Evolutionary conservation across 2,329 filamentous ascomycete genomes (phyloP).

Genomic region (Xylaria sp.): DNA sequence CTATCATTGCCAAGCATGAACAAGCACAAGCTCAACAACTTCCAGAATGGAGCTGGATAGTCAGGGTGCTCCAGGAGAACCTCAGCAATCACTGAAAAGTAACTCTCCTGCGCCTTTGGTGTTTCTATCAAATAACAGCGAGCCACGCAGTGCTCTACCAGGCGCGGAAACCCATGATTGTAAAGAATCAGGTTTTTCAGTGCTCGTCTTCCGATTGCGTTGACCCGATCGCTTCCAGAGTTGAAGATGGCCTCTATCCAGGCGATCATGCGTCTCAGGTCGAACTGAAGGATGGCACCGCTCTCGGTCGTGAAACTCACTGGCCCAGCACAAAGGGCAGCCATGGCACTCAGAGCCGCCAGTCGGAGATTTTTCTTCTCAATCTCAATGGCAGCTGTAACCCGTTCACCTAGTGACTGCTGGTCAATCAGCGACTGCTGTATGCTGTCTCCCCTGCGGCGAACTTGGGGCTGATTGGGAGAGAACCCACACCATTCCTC

Average conservation of each 20-base stretch:
- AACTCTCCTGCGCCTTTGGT: slow-evolving; percentile 84
- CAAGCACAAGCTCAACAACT: slow-evolving; percentile 77
- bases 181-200: slow-evolving; percentile 84
- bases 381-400: slow-evolving; percentile 90
- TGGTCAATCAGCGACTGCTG: slow-evolving; percentile 77
- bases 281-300: slow-evolving; percentile 81
- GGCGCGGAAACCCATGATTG: slow-evolving; percentile 78
- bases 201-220: slow-evolving; percentile 80
- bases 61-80: slow-evolving; percentile 79
- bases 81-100: slow-evolving; percentile 86
- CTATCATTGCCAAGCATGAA: slow-evolving; percentile 92
- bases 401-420: slow-evolving; percentile 68
- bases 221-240: slow-evolving; percentile 84
- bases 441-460: slow-evolving; percentile 80
- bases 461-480: slow-evolving; percentile 78
- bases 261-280: slow-evolving; percentile 83
- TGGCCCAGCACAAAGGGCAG: slow-evolving; percentile 78
- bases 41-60: slow-evolving; percentile 84
- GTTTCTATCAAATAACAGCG: slow-evolving; percentile 81
- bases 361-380: slow-evolving; percentile 90
- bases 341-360: slow-evolving; percentile 92
- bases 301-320: slow-evolving; percentile 85
- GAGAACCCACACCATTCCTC: slow-evolving; percentile 99
- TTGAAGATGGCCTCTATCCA: slow-evolving; percentile 97
- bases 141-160: slow-evolving; percentile 84